Base-by-base conservation (phyloP, 306 rosid genomes). In the Citrullus mucosospermus region DNA sequence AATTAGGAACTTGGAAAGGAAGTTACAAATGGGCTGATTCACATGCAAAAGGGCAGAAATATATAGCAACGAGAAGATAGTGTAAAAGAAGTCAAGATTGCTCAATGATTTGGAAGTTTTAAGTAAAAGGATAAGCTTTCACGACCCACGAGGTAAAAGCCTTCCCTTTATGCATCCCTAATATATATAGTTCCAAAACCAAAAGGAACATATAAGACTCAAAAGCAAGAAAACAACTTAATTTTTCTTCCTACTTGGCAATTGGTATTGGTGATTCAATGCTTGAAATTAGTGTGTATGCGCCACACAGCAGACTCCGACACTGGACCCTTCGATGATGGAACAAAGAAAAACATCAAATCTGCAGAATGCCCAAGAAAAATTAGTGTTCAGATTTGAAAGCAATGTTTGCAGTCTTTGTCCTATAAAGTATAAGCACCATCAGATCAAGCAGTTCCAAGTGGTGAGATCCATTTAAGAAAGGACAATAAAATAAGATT, bases 61-160 rank as follows among this genome's bases (percentile, higher is more conserved):
- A 46, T 70, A 25, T 3, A 18, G 56, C 17, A 69, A 46, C 22
- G 6, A 46, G 39, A 13, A 70, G 56, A 46, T 13, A 7, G 5
- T 22, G 76, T 10, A 70, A 70, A 66, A 70, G 76, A 46, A 22
- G 57, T 70, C 28, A 22, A 51, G 76, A 70, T 70, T 70, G 57
- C 57, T 25, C 58, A 46, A 70, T 70, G 38, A 70, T 70, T 70
- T 44, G 76, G 76, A 44, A 9, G 34, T 44, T 43, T 69, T 13
- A 44, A 67, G 75, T 6, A 22, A 48, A 46, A 69, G 36, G 58
- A 72, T 1, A 3, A 50, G 28, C 43, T 72, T 50, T 72, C 77
- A 72, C 77, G 75, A 70, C 22, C 54, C 39, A 22, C 76, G 39
- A 70, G 57, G 76, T 46, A 70, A 70, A 70, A 70, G 76, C 76